Evolutionary conservation across 305 asterid genomes (phyloP).

Genomic region (Lippia alba): DNA sequence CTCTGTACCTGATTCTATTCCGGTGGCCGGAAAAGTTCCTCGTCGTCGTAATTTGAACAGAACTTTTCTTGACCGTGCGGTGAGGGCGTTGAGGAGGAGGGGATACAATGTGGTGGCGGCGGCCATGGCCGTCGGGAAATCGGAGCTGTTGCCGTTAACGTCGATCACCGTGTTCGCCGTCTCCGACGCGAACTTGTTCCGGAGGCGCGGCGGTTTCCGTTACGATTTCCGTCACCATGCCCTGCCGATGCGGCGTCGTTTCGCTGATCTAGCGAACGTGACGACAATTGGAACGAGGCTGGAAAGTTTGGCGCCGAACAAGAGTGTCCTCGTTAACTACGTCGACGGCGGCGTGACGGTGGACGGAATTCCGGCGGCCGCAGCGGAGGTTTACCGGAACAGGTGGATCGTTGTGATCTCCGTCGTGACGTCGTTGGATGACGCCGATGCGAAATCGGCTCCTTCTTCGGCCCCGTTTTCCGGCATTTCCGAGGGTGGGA

Average conservation of each 20-base stretch:
- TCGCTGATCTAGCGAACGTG: conserved; percentile 33
- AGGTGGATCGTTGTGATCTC: conserved; percentile 69
- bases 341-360: conserved; percentile 50
- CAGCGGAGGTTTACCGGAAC: conserved; percentile 62
- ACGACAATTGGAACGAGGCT: conserved; percentile 36
- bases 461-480: conserved; percentile 40
- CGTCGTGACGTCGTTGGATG: conserved; percentile 52
- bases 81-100: conserved; percentile 51
- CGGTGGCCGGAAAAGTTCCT: conserved; percentile 29
- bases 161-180: conserved; percentile 66
- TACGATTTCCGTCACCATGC: conserved; percentile 69
- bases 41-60: conserved; percentile 39
- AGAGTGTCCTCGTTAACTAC: conserved; percentile 44
- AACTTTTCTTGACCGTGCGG: conserved; percentile 59
- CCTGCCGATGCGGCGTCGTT: conserved; percentile 51
- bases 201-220: conserved; percentile 51
- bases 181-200: conserved; percentile 57
- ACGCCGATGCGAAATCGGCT: conserved; percentile 23
- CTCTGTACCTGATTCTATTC: conserved; percentile 34
- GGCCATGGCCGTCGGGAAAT: conserved; percentile 48
- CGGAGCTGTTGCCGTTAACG: conserved; percentile 54
- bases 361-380: conserved; percentile 51
- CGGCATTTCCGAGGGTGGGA: conserved; percentile 5
- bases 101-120: conserved; percentile 71
- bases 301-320: conserved; percentile 59